Percentiles rank a stretch among this genome's conserved stretches.
These are phyloP conservation scores for Alternaria sp. DNA, from an alignment of 2,329 filamentous ascomycete species.

Conservation along the genomic window DNA sequence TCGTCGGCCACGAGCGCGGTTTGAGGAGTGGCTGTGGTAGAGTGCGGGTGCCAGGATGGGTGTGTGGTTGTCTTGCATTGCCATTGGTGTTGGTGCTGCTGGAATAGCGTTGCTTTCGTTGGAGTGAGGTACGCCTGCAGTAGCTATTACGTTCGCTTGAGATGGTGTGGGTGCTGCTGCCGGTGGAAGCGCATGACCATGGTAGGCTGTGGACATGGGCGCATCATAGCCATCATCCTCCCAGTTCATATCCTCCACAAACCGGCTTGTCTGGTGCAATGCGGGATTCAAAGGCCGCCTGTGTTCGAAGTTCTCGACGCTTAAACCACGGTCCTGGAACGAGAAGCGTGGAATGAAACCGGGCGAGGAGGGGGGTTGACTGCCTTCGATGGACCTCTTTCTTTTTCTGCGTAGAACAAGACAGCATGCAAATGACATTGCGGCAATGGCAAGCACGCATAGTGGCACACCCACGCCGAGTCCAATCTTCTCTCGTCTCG, in stretches of 20 bases:
- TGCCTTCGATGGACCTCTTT: slow-evolving; percentile 34
- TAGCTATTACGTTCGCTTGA: slow-evolving; percentile 5
- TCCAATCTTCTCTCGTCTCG: slow-evolving; percentile 43
- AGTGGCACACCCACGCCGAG: slow-evolving; percentile 60
- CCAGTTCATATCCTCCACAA: slow-evolving; percentile 35
- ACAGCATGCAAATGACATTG: slow-evolving; percentile 38
- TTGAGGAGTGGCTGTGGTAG: slow-evolving; percentile 48
- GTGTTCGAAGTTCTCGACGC: slow-evolving; percentile 33
- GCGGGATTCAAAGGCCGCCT: slow-evolving; percentile 32
- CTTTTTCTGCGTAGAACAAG: slow-evolving; percentile 38
- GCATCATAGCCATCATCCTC: slow-evolving; percentile 44
- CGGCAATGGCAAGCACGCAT: slow-evolving; percentile 63
- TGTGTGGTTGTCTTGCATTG: slow-evolving; percentile 26
- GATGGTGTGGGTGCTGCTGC: slow-evolving; percentile 11
- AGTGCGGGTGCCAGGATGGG: slow-evolving; percentile 40
- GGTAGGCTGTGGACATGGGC: slow-evolving; percentile 13
- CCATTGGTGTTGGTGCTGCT: slow-evolving; percentile 16
- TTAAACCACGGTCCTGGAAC: slow-evolving; percentile 40
- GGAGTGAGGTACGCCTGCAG: background rate
- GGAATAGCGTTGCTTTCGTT: slow-evolving; percentile 11
- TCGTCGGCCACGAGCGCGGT: slow-evolving; percentile 43
- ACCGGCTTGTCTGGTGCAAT: slow-evolving; percentile 24
- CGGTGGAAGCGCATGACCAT: slow-evolving; percentile 16
- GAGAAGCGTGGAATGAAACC: slow-evolving; percentile 50
- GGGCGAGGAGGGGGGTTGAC: slow-evolving; percentile 45